Evolutionary conservation across 768 basidiomycete genomes (phyloP).

Genomic region (Lactarius tabidus): DNA sequence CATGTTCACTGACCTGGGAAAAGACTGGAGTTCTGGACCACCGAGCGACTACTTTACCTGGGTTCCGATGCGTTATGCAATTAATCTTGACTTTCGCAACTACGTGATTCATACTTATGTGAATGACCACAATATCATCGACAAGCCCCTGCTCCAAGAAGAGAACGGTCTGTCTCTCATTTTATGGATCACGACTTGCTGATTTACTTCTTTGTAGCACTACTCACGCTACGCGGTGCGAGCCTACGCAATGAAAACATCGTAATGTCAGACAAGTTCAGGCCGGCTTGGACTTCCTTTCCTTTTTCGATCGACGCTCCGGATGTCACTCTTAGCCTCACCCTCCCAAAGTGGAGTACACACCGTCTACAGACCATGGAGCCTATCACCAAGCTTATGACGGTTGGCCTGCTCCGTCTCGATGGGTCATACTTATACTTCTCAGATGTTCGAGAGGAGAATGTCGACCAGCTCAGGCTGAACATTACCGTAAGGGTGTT

Average conservation of each 20-base stretch:
- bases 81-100: constrained; percentile 69
- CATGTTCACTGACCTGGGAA: constrained; percentile 88
- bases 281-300: constrained; percentile 63
- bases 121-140: constrained; percentile 96
- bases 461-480: constrained; percentile 75
- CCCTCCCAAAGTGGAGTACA: constrained; percentile 88
- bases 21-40: constrained; percentile 86
- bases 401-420: constrained; percentile 50
- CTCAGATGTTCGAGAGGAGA: constrained; percentile 57
- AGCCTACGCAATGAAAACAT: constrained; percentile 46
- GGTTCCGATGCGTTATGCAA: constrained; percentile 72
- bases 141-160: constrained; percentile 74
- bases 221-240: constrained; percentile 63
- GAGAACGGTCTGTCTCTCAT: constrained; percentile 63
- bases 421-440: constrained; percentile 74
- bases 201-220: constrained; percentile 43
- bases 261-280: constrained; percentile 68
- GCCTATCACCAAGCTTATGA: constrained; percentile 59
- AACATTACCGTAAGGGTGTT: constrained; percentile 50
- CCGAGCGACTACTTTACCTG: constrained; percentile 78
- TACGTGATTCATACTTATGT: constrained; percentile 78
- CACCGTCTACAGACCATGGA: constrained; percentile 62
- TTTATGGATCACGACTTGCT: background rate
- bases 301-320: constrained; percentile 61
- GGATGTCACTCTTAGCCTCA: constrained; percentile 54